phyloP scores from a whole-genome alignment of 208 protist genomes.

The Acanthamoeba rhysodes region DNA sequence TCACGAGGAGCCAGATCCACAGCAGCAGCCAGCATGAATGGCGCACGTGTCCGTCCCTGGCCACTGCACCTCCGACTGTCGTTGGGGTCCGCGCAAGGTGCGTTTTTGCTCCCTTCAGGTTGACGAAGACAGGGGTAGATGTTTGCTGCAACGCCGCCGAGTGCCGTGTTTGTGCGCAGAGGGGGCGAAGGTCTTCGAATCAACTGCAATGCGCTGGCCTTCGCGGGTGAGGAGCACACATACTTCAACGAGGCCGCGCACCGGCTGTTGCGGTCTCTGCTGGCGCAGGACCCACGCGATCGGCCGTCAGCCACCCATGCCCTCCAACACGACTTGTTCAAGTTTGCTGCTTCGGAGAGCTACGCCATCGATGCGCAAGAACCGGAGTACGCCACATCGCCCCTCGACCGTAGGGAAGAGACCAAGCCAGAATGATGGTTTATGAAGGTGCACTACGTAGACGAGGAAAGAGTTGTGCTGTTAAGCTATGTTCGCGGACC shows the following conservation, averaged over 20 bases:
- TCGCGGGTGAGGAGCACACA: background rate
- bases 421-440: too few relatives aligned
- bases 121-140: too few relatives aligned
- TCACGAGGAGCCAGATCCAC: background rate
- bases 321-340: background rate
- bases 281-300: background rate
- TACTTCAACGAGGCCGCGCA: background rate
- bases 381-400: too few relatives aligned
- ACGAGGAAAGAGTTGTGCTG: too few relatives aligned
- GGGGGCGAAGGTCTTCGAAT: background rate
- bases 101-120: too few relatives aligned
- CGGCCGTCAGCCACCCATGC: background rate
- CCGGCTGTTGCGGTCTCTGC: background rate
- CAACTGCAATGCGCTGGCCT: background rate
- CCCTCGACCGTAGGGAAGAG: too few relatives aligned
- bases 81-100: background rate
- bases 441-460: too few relatives aligned
- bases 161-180: background rate
- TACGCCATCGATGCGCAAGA: too few relatives aligned
- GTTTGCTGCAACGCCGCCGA: too few relatives aligned
- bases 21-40: background rate
- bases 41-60: background rate
- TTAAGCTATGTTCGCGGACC: too few relatives aligned
- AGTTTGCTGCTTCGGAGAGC: background rate
- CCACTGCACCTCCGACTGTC: background rate